Base-by-base conservation (phyloP, 2,329 filamentous ascomycete genomes). In the Keithomyces neogunnii region DNA sequence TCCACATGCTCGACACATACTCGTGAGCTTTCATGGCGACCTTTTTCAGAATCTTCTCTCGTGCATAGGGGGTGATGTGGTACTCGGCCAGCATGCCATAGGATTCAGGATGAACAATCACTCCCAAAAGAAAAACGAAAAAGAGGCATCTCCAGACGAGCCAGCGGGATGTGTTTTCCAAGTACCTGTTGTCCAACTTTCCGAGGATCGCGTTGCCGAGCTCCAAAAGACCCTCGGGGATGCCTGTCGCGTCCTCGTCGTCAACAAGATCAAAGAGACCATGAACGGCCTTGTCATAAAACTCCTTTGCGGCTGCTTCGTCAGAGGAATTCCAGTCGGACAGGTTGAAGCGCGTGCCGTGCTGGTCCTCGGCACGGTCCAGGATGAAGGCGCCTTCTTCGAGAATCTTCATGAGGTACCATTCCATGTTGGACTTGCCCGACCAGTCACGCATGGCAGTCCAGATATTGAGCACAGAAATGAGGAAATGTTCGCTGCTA, bases 91-190 rank as follows among this genome's bases (percentile, higher is more conserved):
- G 85, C 72, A 87, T 81, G 50, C 82, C 81, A 58, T 82, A 78
- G 49, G 78, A 90, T 77, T 99, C 93, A 9, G 93, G 93, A 62
- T 93, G 88, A 46, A 89, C 88, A 62, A 97, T 81, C 49, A 89
- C 85, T 60, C 88, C 86, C 45, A 89, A 78, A 36, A 97, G 74
- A 68, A 93, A 96, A 48, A 86, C 85, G 56, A 89, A 87, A 66
- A 97, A 96, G 55, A 96, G 84, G 84, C 92, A 99, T 64, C 91
- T 87, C 61, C 86, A 88, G 56, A 96, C 84, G 57, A 97, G 80
- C 73, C 91, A 95, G 59, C 84, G 84, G 55, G 89, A 82, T 39
- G 89, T 89, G 58, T 81, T 82, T 57, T 87, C 84, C 55, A 88
- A 82, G 57, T 81, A 81, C 58, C 86, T 84, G 57, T 77, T 77